These are phyloP conservation scores for Tetrahymena elliotti DNA, from an alignment of 73 alveolate genomes.

Conservation along the genomic window DNA sequence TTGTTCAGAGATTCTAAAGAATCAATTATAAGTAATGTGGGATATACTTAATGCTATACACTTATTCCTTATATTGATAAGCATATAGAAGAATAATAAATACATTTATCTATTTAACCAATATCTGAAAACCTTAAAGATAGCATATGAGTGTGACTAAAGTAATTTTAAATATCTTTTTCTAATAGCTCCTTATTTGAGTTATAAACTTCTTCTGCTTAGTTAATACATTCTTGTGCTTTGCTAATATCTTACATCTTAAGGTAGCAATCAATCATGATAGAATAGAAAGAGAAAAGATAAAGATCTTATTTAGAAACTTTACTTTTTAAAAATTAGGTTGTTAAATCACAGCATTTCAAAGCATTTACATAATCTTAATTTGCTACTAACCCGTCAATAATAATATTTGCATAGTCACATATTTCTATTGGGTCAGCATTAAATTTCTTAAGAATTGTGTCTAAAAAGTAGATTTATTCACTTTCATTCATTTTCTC, in stretches of 20 bases:
- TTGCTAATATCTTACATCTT: background rate
- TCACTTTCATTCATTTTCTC: background rate
- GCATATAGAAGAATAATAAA: background rate
- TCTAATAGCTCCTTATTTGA: background rate
- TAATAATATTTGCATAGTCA: background rate
- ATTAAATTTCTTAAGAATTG: background rate
- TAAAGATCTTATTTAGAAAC: background rate
- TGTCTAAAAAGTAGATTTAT: background rate
- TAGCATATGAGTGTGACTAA: background rate
- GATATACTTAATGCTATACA: background rate
- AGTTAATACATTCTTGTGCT: background rate
- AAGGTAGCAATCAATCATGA: background rate
- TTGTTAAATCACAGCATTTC: background rate
- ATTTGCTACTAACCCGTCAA: background rate
- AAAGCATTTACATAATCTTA: background rate
- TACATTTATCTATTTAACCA: background rate
- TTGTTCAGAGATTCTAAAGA: background rate
- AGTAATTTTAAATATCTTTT: background rate
- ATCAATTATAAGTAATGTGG: background rate
- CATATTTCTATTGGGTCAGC: background rate
- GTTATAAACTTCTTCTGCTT: background rate
- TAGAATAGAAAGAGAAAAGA: background rate
- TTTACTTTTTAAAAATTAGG: background rate
- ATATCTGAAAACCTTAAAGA: background rate
- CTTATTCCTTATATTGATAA: background rate